A percentile compares a stretch with the other conserved stretches of the same genome.
Evolutionary conservation across 768 basidiomycete genomes (phyloP).

Genomic region (Strobilomyces dryophilus): DNA sequence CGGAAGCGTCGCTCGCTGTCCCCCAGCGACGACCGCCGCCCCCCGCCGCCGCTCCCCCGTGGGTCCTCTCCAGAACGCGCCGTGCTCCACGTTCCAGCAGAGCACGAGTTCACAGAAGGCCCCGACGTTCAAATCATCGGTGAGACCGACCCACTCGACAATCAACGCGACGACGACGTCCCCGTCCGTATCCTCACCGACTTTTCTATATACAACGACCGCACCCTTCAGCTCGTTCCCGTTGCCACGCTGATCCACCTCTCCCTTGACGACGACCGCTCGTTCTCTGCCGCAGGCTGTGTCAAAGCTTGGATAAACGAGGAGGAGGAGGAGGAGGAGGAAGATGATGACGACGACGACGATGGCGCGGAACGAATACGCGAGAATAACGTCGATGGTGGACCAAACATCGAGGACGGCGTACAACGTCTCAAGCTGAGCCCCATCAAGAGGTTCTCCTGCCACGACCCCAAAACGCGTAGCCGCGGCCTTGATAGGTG

Average conservation of each 20-base stretch:
- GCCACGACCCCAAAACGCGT: conserved; percentile 37
- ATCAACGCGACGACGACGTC: conserved; percentile 33
- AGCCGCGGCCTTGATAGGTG: conserved; percentile 42
- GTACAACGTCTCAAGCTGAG: conserved; percentile 38
- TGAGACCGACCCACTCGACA: conserved; percentile 34
- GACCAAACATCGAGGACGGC: conserved; percentile 2
- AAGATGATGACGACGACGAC: conserved; percentile 21
- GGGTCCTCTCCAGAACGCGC: conserved; percentile 5
- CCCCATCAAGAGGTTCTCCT: conserved; percentile 42
- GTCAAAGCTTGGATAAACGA: conserved; percentile 37
- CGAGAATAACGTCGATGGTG: conserved; percentile 1
- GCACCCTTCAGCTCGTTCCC: conserved; percentile 37
- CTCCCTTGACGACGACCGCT: conserved; percentile 12
- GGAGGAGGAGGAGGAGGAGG: conserved; percentile 24
- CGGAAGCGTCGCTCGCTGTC: conserved; percentile 23
- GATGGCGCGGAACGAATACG: conserved; percentile 12
- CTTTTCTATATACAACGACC: conserved; percentile 48
- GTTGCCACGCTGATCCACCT: conserved; percentile 38
- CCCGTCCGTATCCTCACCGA: conserved; percentile 55
- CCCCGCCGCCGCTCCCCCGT: conserved; percentile 6
- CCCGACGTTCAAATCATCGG: conserved; percentile 40
- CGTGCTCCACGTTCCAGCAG: conserved; percentile 16
- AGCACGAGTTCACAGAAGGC: conserved; percentile 38
- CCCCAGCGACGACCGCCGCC: conserved; percentile 15
- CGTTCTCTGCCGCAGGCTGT: conserved; percentile 36